A percentile compares a stretch with the other conserved stretches of the same genome.
Conservation (phyloP, 106 monocot species). For the Phalaenopsis equestris region DNA sequence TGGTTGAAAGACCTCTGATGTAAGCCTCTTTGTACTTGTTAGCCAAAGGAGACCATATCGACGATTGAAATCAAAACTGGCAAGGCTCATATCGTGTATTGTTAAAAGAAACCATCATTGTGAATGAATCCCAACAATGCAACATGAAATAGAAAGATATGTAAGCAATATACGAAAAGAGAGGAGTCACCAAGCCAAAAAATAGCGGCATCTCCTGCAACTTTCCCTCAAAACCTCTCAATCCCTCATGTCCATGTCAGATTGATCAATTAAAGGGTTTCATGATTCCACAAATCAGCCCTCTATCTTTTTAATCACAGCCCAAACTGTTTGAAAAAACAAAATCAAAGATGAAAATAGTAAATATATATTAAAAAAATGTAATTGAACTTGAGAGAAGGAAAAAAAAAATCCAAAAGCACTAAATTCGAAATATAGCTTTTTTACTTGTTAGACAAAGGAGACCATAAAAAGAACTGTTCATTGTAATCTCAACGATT, state of each 20-base stretch:
- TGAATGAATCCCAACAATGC: too few relatives aligned
- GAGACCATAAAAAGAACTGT: too few relatives aligned
- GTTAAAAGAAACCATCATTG: too few relatives aligned
- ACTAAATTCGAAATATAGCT: neutral
- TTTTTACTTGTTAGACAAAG: too few relatives aligned
- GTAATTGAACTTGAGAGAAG: neutral
- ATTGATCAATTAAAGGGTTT: neutral
- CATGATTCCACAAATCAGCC: neutral
- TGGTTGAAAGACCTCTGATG: too few relatives aligned
- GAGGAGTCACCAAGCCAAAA: slow-evolving; percentile 2
- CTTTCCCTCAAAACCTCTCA: neutral
- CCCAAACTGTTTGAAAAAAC: neutral
- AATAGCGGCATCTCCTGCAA: neutral
- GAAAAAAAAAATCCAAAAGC: neutral
- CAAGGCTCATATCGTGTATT: too few relatives aligned
- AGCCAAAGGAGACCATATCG: too few relatives aligned
- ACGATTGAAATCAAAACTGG: too few relatives aligned
- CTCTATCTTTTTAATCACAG: slow-evolving; percentile 4
- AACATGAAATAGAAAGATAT: too few relatives aligned
- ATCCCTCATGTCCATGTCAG: neutral
- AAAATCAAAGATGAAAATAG: neutral
- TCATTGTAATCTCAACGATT: too few relatives aligned
- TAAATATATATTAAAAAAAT: neutral
- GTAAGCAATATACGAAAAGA: neutral
- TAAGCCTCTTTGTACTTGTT: too few relatives aligned